Percentiles rank a stretch among this genome's conserved stretches.
Conservation (phyloP, 305 asterid species). For the Rubia balearica region DNA sequence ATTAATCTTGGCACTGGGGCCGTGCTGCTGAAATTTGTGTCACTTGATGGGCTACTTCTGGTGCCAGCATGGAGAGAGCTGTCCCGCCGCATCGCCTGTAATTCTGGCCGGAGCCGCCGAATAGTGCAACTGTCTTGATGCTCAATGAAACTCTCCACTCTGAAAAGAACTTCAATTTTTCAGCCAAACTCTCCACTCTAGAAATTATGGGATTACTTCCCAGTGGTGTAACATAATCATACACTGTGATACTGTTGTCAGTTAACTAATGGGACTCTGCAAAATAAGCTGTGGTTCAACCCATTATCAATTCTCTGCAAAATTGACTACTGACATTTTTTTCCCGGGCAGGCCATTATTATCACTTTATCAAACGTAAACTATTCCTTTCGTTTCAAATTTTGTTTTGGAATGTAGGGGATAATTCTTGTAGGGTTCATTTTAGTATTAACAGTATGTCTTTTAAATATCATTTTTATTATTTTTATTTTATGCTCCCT, state of each 20-base stretch:
- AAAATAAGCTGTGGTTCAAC: not conserved
- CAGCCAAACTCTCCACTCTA: no score
- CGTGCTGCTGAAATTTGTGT: conserved; percentile 42
- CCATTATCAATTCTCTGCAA: not conserved
- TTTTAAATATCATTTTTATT: no score
- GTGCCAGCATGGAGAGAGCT: conserved; percentile 52
- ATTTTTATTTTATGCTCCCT: no score
- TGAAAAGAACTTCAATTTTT: conserved; percentile 10
- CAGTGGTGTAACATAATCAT: no score
- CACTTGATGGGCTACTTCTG: conserved; percentile 64
- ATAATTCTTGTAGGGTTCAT: no score
- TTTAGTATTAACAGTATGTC: no score
- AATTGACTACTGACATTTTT: not conserved
- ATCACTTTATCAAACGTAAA: not conserved
- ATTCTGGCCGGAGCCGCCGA: conserved; percentile 40
- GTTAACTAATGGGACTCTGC: not conserved
- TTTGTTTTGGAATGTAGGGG: no score
- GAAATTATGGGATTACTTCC: no score
- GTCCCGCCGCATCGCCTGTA: conserved; percentile 32
- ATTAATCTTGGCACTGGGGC: conserved; percentile 24
- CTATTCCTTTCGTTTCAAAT: not conserved
- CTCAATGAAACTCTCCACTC: conserved; percentile 90
- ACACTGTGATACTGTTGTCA: no score
- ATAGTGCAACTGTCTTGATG: conserved; percentile 73
- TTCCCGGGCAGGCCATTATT: not conserved